phyloP scores from a whole-genome alignment of 2,329 filamentous ascomycete species.

The Talaromyces pinophilus region DNA sequence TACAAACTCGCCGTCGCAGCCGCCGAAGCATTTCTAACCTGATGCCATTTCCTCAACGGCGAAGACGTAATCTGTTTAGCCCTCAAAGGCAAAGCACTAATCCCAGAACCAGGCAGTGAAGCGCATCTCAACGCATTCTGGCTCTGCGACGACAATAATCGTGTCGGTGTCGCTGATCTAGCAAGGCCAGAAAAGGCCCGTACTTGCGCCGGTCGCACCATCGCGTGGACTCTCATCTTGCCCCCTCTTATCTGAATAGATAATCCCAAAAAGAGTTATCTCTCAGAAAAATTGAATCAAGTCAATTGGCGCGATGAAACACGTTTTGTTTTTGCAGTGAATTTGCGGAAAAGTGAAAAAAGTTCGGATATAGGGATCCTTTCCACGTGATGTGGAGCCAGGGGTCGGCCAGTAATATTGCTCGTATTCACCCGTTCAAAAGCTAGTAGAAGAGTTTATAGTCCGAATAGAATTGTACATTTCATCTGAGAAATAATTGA shows the following conservation, averaged over 20 bases:
- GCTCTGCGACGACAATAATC: slow-evolving; percentile 37
- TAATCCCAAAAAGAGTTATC: too few relatives aligned
- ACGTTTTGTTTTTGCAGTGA: neutral
- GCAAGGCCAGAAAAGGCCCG: slow-evolving; percentile 41
- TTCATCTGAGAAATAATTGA: neutral
- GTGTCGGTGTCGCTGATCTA: slow-evolving; percentile 32
- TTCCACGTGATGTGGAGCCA: slow-evolving; percentile 24
- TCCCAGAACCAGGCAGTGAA: slow-evolving; percentile 40
- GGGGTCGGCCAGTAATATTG: slow-evolving; percentile 19
- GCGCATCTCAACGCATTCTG: slow-evolving; percentile 44
- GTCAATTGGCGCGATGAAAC: slow-evolving; percentile 10
- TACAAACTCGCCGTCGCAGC: slow-evolving; percentile 42
- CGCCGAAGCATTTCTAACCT: slow-evolving; percentile 46
- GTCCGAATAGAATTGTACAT: neutral
- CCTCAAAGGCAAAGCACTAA: slow-evolving; percentile 32
- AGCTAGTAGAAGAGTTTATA: too few relatives aligned
- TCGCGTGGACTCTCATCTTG: slow-evolving; percentile 45
- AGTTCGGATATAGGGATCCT: slow-evolving; percentile 23
- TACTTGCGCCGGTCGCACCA: slow-evolving; percentile 41
- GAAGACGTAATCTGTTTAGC: slow-evolving; percentile 6
- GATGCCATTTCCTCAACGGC: slow-evolving; percentile 42
- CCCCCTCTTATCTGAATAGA: slow-evolving; percentile 2
- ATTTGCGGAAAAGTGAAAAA: slow-evolving; percentile 18
- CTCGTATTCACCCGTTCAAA: neutral
- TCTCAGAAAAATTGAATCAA: neutral